These are phyloP conservation scores for Haplosporangium gracile DNA, from an alignment of 192 early-diverging fungal genomes.

Conservation along the genomic window DNA sequence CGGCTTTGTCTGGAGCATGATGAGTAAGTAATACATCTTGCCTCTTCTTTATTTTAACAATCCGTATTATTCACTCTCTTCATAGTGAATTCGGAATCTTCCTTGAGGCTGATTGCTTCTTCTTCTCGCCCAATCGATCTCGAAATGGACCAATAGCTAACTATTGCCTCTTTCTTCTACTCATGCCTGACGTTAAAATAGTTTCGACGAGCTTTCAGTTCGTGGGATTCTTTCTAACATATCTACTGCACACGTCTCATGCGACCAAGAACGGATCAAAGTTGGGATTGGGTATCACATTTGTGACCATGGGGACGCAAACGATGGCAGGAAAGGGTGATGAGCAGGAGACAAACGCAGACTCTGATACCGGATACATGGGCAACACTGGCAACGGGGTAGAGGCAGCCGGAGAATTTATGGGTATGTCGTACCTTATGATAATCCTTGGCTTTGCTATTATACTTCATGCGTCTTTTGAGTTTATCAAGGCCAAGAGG, in stretches of 20 bases:
- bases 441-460: slow-evolving; percentile 82
- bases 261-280: slow-evolving; percentile 86
- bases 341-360: slow-evolving; percentile 40
- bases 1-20: slow-evolving; percentile 84
- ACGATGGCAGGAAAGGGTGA: slow-evolving; percentile 65
- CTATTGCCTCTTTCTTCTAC: not conserved
- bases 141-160: too few relatives aligned
- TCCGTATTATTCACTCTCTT: not conserved
- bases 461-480: slow-evolving; percentile 77
- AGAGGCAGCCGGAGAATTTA: slow-evolving; percentile 26
- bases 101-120: too few relatives aligned
- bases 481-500: slow-evolving; percentile 79
- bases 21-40: slow-evolving; percentile 57
- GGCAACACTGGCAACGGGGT: slow-evolving; percentile 21
- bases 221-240: slow-evolving; percentile 91
- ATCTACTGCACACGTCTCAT: slow-evolving; percentile 90
- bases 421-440: slow-evolving; percentile 69
- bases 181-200: slow-evolving; percentile 4
- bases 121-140: not conserved
- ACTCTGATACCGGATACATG: slow-evolving; percentile 50
- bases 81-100: too few relatives aligned
- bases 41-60: not conserved
- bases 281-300: slow-evolving; percentile 85
- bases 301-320: slow-evolving; percentile 85
- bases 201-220: slow-evolving; percentile 85